phyloP scores from a whole-genome alignment of 2,329 filamentous ascomycete genomes.

The Fusarium sublunatum region DNA sequence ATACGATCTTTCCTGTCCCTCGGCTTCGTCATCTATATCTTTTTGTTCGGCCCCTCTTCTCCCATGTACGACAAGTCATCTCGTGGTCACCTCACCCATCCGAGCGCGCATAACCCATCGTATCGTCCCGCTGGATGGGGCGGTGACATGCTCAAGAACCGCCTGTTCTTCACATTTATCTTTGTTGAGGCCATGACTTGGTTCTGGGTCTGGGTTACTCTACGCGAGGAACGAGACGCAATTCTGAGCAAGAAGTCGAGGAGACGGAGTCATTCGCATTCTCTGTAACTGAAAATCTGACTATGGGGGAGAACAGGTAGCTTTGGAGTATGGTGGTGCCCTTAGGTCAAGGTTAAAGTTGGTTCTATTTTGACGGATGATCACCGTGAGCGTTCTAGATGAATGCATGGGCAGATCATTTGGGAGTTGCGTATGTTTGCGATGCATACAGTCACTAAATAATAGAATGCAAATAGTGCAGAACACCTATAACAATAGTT shows the following conservation, averaged over 20 bases:
- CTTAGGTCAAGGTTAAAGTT: neutral
- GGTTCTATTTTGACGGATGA: neutral
- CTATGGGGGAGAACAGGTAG: neutral
- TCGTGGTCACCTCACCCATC: conserved; percentile 38
- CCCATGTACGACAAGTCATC: conserved; percentile 56
- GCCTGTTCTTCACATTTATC: conserved; percentile 84
- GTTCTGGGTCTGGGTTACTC: conserved; percentile 85
- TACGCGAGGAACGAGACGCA: conserved; percentile 71
- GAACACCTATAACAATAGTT: conserved; percentile 7
- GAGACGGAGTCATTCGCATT: conserved; percentile 42
- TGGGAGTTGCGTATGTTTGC: neutral
- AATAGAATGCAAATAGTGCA: too few relatives aligned
- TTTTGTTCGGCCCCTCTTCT: conserved; percentile 66
- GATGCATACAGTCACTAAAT: neutral
- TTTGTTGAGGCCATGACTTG: conserved; percentile 86
- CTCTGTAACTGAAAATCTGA: conserved; percentile 10
- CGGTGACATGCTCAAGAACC: conserved; percentile 80
- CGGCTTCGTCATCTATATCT: conserved; percentile 71
- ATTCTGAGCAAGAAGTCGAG: conserved; percentile 55
- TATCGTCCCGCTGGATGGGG: conserved; percentile 59
- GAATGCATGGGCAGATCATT: neutral
- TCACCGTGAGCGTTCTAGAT: neutral
- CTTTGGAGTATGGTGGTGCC: conserved; percentile 3
- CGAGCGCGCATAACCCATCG: conserved; percentile 49
- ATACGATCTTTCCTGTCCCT: conserved; percentile 75